Evolutionary conservation across 176 grass and related monocot genomes (phyloP).

Genomic region (Eleusine indica): DNA sequence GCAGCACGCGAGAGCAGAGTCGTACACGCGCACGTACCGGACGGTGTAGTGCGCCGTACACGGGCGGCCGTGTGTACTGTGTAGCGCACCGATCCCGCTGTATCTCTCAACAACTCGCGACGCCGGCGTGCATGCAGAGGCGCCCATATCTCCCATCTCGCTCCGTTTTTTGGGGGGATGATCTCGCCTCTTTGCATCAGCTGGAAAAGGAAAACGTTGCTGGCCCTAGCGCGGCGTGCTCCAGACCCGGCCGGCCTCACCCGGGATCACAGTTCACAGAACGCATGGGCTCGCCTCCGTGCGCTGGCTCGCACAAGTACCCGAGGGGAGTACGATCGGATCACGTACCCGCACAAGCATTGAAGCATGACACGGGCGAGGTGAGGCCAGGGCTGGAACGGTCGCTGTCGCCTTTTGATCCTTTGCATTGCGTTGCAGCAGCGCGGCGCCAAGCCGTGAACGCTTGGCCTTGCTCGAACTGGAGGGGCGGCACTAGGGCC

Average conservation of each 20-base stretch:
- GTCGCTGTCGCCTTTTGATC: not conserved
- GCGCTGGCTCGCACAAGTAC: not conserved
- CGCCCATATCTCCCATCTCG: constrained; percentile 3
- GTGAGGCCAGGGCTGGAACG: not conserved
- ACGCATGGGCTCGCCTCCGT: not conserved
- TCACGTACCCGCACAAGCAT: not conserved
- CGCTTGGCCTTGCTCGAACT: not conserved
- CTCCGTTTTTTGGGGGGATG: not conserved
- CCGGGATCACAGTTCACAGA: not conserved
- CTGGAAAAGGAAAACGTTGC: not conserved
- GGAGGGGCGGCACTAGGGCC: not conserved
- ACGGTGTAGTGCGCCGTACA: not conserved
- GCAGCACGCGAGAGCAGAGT: not conserved
- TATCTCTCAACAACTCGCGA: not conserved
- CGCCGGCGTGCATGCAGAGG: too few species aligned
- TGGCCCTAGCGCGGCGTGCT: not conserved
- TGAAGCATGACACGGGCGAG: not conserved
- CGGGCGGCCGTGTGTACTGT: not conserved
- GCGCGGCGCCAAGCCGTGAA: not conserved
- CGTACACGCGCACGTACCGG: not conserved
- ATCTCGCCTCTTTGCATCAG: not conserved
- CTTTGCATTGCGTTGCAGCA: not conserved
- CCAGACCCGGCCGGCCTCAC: not conserved
- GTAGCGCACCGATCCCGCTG: not conserved
- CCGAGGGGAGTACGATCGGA: not conserved